phyloP scores from a whole-genome alignment of 331 rosid species.

The Prunus yedoensis region DNA sequence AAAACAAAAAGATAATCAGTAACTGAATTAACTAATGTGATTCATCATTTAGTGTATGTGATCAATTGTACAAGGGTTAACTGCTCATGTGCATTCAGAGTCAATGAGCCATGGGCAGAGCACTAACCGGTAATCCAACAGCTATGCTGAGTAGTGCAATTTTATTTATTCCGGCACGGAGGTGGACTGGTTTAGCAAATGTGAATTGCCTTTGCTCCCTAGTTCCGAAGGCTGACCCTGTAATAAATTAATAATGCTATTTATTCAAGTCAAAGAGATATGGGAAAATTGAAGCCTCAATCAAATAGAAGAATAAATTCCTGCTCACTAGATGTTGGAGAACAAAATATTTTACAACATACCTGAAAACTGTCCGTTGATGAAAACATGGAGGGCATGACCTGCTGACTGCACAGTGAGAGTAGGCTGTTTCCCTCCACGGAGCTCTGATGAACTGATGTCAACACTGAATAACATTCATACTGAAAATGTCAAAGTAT shows the following conservation, averaged over 20 bases:
- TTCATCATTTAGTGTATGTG: background rate
- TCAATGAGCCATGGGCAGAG: constrained; percentile 10
- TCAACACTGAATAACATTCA: constrained; percentile 49
- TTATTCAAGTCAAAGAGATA: background rate
- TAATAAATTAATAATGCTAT: background rate
- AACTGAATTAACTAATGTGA: background rate
- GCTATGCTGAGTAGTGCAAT: constrained; percentile 85
- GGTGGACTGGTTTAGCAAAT: constrained; percentile 59
- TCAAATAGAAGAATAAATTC: background rate
- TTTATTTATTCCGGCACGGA: constrained; percentile 74
- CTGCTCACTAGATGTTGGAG: background rate
- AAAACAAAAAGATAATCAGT: constrained; percentile 17
- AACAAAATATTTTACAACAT: constrained; percentile 7
- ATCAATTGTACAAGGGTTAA: background rate
- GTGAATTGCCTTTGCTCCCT: constrained; percentile 68
- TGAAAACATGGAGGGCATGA: constrained; percentile 82
- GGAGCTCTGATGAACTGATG: constrained; percentile 68
- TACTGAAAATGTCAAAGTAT: constrained; percentile 11
- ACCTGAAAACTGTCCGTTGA: constrained; percentile 84
- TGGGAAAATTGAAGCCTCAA: constrained; percentile 7
- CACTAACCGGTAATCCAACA: constrained; percentile 84
- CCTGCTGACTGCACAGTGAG: constrained; percentile 78
- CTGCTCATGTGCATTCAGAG: background rate
- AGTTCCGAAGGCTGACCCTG: constrained; percentile 89
- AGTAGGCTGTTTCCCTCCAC: constrained; percentile 65